These are phyloP conservation scores for Lipomyces oligophaga DNA, from an alignment of 805 yeast species.

Conservation along the genomic window DNA sequence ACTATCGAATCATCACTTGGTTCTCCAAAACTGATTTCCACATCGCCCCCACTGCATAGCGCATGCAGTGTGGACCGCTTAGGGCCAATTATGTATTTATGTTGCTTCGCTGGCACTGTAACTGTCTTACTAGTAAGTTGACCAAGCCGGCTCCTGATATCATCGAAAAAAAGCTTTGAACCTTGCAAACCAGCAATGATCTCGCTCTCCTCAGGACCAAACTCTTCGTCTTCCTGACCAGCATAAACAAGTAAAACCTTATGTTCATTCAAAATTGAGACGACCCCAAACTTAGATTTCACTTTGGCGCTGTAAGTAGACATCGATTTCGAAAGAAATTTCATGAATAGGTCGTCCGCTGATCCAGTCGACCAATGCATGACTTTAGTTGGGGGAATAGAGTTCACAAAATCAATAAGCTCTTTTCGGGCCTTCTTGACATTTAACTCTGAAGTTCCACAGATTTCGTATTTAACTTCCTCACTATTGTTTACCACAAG, in stretches of 20 bases:
- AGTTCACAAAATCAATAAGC: slow-evolving; percentile 69
- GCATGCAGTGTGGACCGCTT: slow-evolving; percentile 54
- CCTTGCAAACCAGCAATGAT: slow-evolving; percentile 50
- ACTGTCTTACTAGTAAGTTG: slow-evolving; percentile 45
- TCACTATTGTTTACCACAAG: slow-evolving; percentile 46
- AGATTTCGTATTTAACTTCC: slow-evolving; percentile 59
- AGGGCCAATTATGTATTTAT: slow-evolving; percentile 59
- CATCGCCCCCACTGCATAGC: slow-evolving; percentile 39
- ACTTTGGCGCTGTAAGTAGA: slow-evolving; percentile 20
- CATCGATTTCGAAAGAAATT: slow-evolving; percentile 45
- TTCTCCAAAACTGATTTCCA: slow-evolving; percentile 36
- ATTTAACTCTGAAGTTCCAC: slow-evolving; percentile 48
- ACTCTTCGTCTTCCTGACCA: slow-evolving; percentile 45
- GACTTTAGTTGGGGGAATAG: slow-evolving; percentile 63
- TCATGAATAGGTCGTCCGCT: slow-evolving; percentile 59
- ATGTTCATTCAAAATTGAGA: slow-evolving; percentile 50
- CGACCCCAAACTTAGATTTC: slow-evolving; percentile 45
- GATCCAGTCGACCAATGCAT: slow-evolving; percentile 48
- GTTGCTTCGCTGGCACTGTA: slow-evolving; percentile 52
- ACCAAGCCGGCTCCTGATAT: slow-evolving; percentile 55
- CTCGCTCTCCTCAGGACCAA: slow-evolving; percentile 65
- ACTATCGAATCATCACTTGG: slow-evolving; percentile 50
- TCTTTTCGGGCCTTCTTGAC: slow-evolving; percentile 66
- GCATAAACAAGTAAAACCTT: slow-evolving; percentile 55
- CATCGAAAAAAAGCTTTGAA: slow-evolving; percentile 53